Evolutionary conservation across 2,329 filamentous ascomycete genomes (phyloP), one percentile per base, ranked within the genome.

Genomic region (Epichloe festucae): DNA sequence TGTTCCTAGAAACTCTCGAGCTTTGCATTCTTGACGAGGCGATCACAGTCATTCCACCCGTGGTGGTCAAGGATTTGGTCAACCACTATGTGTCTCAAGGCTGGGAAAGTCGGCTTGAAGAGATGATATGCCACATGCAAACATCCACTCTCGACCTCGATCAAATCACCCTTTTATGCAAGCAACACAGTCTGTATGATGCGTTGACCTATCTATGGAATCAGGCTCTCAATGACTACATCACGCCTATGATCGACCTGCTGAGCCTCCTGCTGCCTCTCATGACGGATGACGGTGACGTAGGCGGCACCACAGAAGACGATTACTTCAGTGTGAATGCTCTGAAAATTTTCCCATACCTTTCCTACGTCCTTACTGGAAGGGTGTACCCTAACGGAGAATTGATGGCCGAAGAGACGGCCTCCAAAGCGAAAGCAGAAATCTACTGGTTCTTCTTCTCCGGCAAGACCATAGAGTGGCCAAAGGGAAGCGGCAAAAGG

Each of bases 181-280:
- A 93, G 65, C 85, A 91, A 63, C 84, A 97, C 65, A 81, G 85
- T 57, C 77, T 98, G 4, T 98, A 96, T 63, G 94, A 98, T 67
- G 94, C 93, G 2, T 78, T 96, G 52, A 89, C 94, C 43, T 96
- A 97, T 64, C 87, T 98, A 51, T 98, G 93, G 93, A 97, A 95
- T 54, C 85, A 88, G 65, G 89, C 89, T 3, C 73, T 98, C 31
- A 73, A 75, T 55, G 94, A 98, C 66, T 96, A 94, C 61, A 83
- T 96, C 55, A 94, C 90, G 2, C 91, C 93, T 1, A 73, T 97
- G 52, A 84, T 89, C 58, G 89, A 96, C 55, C 77, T 98, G 2
- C 72, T 95, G 47, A 72, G 78, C 14, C 73, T 96, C n/a, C 65
- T 86, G 35, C 70, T 77, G 58, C 79, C 73, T 31, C 66, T 78